Percentiles rank a stretch among this genome's conserved stretches.
Conservation (phyloP, 345 rosid species). For the Moringa oleifera region DNA sequence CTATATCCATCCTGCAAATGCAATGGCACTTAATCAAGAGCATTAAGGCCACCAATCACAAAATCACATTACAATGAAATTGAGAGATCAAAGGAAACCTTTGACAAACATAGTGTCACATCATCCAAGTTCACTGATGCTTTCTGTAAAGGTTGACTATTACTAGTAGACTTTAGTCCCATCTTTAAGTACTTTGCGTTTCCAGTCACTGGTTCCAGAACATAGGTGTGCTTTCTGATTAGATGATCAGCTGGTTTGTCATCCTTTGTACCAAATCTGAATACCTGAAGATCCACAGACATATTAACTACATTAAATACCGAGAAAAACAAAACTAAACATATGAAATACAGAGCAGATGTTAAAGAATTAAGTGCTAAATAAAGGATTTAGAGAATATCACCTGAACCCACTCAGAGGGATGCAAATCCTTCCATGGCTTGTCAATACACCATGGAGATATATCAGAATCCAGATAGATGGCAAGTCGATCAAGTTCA, state of each 20-base stretch:
- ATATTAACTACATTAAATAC: slow-evolving; percentile 6
- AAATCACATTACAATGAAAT: slow-evolving; percentile 11
- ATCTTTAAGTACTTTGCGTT: slow-evolving; percentile 73
- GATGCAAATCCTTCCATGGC: slow-evolving; percentile 85
- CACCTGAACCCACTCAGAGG: slow-evolving; percentile 95
- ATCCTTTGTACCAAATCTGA: slow-evolving; percentile 73
- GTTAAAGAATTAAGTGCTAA: neutral
- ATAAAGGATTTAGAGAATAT: neutral
- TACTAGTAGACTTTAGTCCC: slow-evolving; percentile 33
- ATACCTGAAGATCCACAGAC: slow-evolving; percentile 46
- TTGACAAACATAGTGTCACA: slow-evolving; percentile 88
- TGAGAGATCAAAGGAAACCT: slow-evolving; percentile 42
- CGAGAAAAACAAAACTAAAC: slow-evolving; percentile 4
- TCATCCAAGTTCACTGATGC: slow-evolving; percentile 85
- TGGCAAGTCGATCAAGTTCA: slow-evolving; percentile 85
- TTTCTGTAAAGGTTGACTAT: slow-evolving; percentile 62
- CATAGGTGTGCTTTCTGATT: slow-evolving; percentile 55
- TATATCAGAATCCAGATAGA: slow-evolving; percentile 91
- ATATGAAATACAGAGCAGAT: neutral
- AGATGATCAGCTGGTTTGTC: slow-evolving; percentile 71
- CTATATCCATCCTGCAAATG: slow-evolving; percentile 77
- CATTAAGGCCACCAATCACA: slow-evolving; percentile 16
- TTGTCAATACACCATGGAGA: slow-evolving; percentile 75
- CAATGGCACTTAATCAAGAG: slow-evolving; percentile 18
- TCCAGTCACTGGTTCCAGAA: slow-evolving; percentile 93